Evolutionary conservation across 768 basidiomycete genomes (phyloP).

Genomic region (Suillus alpinus): DNA sequence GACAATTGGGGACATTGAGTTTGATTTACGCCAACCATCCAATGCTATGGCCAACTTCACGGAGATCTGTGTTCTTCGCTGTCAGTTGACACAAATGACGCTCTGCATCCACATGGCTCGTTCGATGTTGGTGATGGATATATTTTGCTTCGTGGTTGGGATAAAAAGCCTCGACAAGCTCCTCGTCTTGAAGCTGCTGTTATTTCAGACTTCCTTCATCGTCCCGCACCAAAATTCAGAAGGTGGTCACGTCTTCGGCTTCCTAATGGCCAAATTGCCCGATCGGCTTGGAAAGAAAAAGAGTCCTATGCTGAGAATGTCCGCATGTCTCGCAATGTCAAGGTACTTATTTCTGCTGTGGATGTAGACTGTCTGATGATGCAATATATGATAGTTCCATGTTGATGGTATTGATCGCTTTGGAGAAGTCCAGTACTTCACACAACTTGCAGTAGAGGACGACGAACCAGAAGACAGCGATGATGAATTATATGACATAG

Average conservation of each 20-base stretch:
- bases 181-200: neutral
- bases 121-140: neutral
- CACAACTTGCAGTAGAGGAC: neutral
- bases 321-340: slow-evolving; percentile 31
- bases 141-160: neutral
- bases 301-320: slow-evolving; percentile 12
- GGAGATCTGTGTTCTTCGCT: slow-evolving; percentile 12
- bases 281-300: slow-evolving; percentile 27
- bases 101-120: neutral
- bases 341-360: slow-evolving; percentile 17
- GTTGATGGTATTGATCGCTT: neutral
- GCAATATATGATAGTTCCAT: neutral
- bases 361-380: neutral
- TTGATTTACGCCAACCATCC: slow-evolving; percentile 12
- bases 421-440: neutral
- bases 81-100: slow-evolving; percentile 12
- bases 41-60: slow-evolving; percentile 27
- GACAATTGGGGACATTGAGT: neutral
- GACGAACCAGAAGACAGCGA: neutral
- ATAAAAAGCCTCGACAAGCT: neutral
- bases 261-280: slow-evolving; percentile 23
- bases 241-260: slow-evolving; percentile 20
- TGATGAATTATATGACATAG: neutral
- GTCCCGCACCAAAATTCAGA: neutral
- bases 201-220: neutral